These are phyloP conservation scores for Globisporangium recalcitrans DNA, from an alignment of 352 stramenopile genomes.

Conservation along the genomic window DNA sequence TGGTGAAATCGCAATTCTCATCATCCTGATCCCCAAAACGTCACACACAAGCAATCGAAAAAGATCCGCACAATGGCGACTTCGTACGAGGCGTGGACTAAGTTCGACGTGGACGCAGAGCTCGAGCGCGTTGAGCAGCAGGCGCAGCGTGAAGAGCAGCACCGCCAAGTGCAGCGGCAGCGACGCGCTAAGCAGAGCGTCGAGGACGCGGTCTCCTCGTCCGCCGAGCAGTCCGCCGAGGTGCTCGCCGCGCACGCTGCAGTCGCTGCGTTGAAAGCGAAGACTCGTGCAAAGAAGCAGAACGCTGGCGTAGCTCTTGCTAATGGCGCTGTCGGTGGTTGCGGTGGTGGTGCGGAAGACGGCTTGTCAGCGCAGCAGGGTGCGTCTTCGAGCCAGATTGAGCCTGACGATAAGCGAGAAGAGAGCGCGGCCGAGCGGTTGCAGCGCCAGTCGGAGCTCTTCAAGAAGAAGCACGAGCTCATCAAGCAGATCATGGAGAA, in stretches of 20 bases:
- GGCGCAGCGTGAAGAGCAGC: slow-evolving; percentile 27
- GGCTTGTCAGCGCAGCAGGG: neutral
- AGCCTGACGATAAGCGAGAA: neutral
- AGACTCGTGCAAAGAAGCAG: slow-evolving; percentile 15
- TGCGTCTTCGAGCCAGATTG: neutral
- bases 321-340: neutral
- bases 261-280: slow-evolving; percentile 62
- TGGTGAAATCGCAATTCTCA: no score
- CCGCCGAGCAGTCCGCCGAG: slow-evolving; percentile 50
- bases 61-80: slow-evolving; percentile 9
- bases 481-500: slow-evolving; percentile 40
- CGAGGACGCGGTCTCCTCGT: slow-evolving; percentile 36
- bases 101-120: slow-evolving; percentile 66
- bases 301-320: neutral
- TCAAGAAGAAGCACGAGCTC: slow-evolving; percentile 46
- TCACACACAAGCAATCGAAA: neutral
- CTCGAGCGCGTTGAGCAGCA: slow-evolving; percentile 44
- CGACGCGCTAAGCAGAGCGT: slow-evolving; percentile 40
- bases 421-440: slow-evolving; percentile 18
- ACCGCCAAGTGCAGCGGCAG: slow-evolving; percentile 31
- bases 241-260: slow-evolving; percentile 57
- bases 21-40: neutral
- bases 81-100: slow-evolving; percentile 55
- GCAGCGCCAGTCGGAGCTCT: slow-evolving; percentile 28
- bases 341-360: neutral